phyloP scores from a whole-genome alignment of 176 grass and related monocot species.

The Eremochloa ophiuroides region DNA sequence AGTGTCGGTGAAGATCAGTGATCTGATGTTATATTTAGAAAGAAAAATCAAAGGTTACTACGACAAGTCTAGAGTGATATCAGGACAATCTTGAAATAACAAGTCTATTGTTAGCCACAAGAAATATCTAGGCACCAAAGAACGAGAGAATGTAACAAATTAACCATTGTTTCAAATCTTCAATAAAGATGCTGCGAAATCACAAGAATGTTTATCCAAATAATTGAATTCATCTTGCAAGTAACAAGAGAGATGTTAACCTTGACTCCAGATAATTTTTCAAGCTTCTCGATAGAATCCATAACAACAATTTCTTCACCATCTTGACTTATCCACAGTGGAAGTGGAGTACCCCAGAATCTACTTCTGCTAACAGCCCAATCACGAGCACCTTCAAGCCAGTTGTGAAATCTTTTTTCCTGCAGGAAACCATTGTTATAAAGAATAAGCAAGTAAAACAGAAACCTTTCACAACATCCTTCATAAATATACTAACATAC shows the following conservation, averaged over 20 bases:
- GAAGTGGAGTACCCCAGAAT: constrained; percentile 99
- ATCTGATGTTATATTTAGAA: constrained; percentile 45
- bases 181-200: constrained; percentile 9
- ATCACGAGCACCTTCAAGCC: constrained; percentile 98
- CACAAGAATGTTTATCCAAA: constrained; percentile 16
- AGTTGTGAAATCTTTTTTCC: constrained; percentile 98
- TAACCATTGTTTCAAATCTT: background rate
- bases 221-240: constrained; percentile 1
- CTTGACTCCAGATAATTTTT: constrained; percentile 91
- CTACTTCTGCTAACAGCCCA: constrained; percentile 96
- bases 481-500: too few relatives aligned
- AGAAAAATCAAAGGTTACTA: constrained; percentile 7
- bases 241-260: constrained; percentile 33
- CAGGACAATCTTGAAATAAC: background rate
- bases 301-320: constrained; percentile 87
- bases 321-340: constrained; percentile 91
- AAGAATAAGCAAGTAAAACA: constrained; percentile 23
- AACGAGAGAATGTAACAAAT: background rate
- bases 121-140: background rate
- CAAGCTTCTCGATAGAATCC: constrained; percentile 89
- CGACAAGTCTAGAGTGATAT: background rate
- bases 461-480: constrained; percentile 7
- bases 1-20: constrained; percentile 91
- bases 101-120: background rate
- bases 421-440: constrained; percentile 32